Evolutionary conservation across 2,329 filamentous ascomycete genomes (phyloP).

Genomic region (Curvularia lunata): DNA sequence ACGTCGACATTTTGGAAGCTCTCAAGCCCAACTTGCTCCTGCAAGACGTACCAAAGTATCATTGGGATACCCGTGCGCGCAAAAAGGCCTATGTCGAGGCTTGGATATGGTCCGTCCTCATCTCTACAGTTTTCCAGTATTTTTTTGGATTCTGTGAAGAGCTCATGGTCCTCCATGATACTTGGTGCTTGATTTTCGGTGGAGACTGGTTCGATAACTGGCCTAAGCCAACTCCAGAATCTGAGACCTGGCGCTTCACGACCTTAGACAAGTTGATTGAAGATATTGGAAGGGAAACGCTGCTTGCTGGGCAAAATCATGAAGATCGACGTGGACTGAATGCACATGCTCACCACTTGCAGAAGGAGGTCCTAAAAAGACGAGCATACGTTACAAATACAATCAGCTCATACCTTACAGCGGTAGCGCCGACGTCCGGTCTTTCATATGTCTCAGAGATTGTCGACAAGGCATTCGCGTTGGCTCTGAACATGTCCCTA

Average conservation of each 20-base stretch:
- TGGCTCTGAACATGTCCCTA: conserved; percentile 23
- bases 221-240: not conserved
- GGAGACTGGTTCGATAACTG: not conserved
- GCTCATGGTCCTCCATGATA: rapidly evolving
- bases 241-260: not conserved
- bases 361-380: not conserved
- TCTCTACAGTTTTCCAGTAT: not conserved
- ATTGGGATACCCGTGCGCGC: conserved; percentile 13
- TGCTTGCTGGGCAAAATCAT: not conserved
- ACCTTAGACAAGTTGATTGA: conserved; percentile 7
- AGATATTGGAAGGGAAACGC: not conserved
- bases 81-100: conserved; percentile 26
- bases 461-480: conserved; percentile 21
- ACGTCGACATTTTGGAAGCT: not conserved
- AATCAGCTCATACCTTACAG: not conserved
- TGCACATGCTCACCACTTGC: not conserved
- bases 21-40: not conserved
- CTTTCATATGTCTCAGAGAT: conserved; percentile 7
- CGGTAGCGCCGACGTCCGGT: not conserved
- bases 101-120: conserved; percentile 24
- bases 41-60: not conserved
- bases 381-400: not conserved
- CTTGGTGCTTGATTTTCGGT: not conserved
- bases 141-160: not conserved
- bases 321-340: not conserved